Evolutionary conservation across 2,329 filamentous ascomycete species (phyloP).

Genomic region (Colletotrichum brevisporum): DNA sequence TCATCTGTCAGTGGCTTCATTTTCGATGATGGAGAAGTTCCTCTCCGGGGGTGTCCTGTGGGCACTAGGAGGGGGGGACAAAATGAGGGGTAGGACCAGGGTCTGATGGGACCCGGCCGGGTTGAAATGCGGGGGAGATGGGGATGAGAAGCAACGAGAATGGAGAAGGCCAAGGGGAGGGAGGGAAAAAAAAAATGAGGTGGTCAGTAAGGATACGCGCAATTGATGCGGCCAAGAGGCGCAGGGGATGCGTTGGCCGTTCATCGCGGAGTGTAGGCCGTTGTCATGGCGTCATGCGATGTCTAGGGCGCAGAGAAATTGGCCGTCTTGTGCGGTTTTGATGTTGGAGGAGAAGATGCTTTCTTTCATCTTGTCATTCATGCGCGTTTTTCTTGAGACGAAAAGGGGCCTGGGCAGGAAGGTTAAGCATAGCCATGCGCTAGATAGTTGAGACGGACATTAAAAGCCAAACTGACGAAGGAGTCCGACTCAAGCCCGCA

Average conservation of each 20-base stretch:
- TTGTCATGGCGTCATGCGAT: constrained; percentile 17
- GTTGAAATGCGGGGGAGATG: constrained; percentile 33
- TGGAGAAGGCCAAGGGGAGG: not conserved
- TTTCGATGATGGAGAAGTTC: not conserved
- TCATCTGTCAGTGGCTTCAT: not conserved
- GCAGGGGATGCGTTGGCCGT: constrained; percentile 11
- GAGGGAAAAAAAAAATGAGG: not conserved
- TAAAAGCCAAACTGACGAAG: not conserved
- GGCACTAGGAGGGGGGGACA: not conserved
- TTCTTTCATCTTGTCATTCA: not conserved
- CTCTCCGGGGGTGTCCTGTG: too few species aligned
- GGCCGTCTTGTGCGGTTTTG: not conserved
- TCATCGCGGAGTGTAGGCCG: not conserved
- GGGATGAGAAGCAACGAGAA: constrained; percentile 7
- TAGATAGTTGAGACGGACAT: constrained; percentile 27
- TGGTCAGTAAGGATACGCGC: not conserved
- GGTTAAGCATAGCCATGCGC: constrained; percentile 18
- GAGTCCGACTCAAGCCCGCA: constrained; percentile 3
- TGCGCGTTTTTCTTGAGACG: constrained; percentile 10
- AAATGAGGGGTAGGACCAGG: constrained; percentile 28
- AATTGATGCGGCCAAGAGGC: constrained; percentile 12
- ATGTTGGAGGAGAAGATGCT: not conserved
- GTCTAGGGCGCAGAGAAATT: not conserved
- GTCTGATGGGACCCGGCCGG: not conserved
- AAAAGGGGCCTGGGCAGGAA: not conserved